These are phyloP conservation scores for Linanthus parryae DNA, from an alignment of 148 eudicot species.

Conservation along the genomic window DNA sequence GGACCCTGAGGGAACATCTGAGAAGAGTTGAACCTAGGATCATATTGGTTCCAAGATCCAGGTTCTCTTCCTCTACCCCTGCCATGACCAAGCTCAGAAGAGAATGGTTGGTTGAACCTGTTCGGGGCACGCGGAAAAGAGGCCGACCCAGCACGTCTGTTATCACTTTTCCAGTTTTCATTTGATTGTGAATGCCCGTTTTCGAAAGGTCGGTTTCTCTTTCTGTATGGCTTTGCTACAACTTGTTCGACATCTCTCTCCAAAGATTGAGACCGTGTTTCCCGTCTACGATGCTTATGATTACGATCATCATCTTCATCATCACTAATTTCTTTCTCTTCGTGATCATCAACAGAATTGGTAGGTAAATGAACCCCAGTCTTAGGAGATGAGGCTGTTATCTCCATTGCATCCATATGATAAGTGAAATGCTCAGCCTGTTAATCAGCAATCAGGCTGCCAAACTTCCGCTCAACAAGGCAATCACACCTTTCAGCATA, in stretches of 20 bases:
- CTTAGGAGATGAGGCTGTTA: conserved; percentile 44
- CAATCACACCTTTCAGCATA: no score
- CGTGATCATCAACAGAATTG: conserved; percentile 63
- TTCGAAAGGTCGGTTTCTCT: conserved; percentile 66
- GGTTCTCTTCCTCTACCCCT: conserved; percentile 76
- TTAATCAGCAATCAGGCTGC: no score
- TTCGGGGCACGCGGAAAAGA: conserved; percentile 33
- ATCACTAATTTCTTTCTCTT: conserved; percentile 88
- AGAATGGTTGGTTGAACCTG: conserved; percentile 27
- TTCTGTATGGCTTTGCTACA: conserved; percentile 57
- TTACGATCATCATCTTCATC: conserved; percentile 98
- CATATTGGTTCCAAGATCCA: conserved; percentile 43
- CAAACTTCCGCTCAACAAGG: no score
- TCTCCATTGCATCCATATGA: no score
- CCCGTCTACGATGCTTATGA: conserved; percentile 93
- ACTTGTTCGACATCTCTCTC: conserved; percentile 63
- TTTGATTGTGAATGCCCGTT: conserved; percentile 62
- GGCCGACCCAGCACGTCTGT: conserved; percentile 36
- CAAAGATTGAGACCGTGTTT: conserved; percentile 55
- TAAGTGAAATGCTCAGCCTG: no score
- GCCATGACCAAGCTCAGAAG: conserved; percentile 50
- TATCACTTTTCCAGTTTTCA: conserved; percentile 30
- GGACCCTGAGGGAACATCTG: conserved; percentile 49
- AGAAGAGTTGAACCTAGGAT: conserved; percentile 53
- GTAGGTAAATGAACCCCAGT: conserved; percentile 52